phyloP scores from a whole-genome alignment of 495 filamentous ascomycete genomes.

The Trichocladium antarcticum region DNA sequence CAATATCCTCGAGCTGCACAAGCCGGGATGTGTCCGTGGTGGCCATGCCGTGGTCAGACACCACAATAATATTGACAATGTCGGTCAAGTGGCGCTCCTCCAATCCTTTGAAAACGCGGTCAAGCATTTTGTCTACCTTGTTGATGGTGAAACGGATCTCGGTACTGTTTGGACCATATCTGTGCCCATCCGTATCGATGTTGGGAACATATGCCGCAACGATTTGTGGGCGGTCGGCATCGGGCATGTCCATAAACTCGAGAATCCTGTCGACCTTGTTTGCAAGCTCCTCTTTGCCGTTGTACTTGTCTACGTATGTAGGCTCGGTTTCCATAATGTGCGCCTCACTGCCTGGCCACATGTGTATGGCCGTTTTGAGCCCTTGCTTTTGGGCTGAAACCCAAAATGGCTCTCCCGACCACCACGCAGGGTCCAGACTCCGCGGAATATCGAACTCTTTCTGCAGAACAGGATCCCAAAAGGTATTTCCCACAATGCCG shows the following conservation, averaged over 20 bases:
- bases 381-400: constrained; percentile 73
- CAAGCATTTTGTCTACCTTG: constrained; percentile 69
- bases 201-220: constrained; percentile 92
- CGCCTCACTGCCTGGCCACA: constrained; percentile 97
- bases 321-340: constrained; percentile 58
- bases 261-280: constrained; percentile 70
- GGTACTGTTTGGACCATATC: constrained; percentile 86
- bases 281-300: constrained; percentile 58
- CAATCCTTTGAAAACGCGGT: constrained; percentile 60
- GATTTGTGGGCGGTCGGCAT: constrained; percentile 67
- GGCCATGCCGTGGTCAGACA: constrained; percentile 97
- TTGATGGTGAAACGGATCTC: constrained; percentile 66
- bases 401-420: constrained; percentile 89
- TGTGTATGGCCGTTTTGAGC: constrained; percentile 73
- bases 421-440: constrained; percentile 80
- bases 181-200: constrained; percentile 76
- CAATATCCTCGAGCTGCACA: constrained; percentile 83
- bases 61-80: constrained; percentile 93
- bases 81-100: constrained; percentile 71
- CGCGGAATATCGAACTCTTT: constrained; percentile 66
- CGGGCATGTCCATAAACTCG: constrained; percentile 69
- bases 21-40: constrained; percentile 72
- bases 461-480: constrained; percentile 68
- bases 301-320: constrained; percentile 70
- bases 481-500: constrained; percentile 86